Base-by-base conservation (phyloP, 306 rosid genomes). In the Lathyrus aphaca region DNA sequence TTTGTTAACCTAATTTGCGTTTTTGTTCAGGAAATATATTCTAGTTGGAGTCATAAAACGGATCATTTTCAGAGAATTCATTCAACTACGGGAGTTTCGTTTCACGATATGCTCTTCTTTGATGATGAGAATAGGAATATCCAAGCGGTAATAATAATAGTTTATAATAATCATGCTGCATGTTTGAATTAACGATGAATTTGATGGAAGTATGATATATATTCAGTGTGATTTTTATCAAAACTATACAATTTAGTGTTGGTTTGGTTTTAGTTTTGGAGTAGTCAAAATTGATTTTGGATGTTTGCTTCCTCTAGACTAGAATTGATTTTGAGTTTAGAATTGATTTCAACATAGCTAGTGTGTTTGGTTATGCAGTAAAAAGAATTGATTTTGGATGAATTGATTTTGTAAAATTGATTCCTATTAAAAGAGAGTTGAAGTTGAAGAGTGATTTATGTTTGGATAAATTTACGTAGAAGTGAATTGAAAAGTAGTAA, bases 51-150 rank as follows among this genome's bases (percentile, higher is more conserved):
- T 0, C 88, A 90, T 78, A 93, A 93, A 78, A 93, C 94, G 0
- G 90, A 90, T 51, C 98, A 93, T 78, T 90, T 93, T 69, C 94
- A 86, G 78, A 87, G 74, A 68, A 93, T 87, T 81, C 97, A 81
- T 82, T 82, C 92, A 0, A 81, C 76, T 58, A 90, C 95, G 9
- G 81, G 82, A 57, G 80, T 87, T 19, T 87, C 97, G 32, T 88
- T 79, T 48, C 78, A 68, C 68, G 81, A 89, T 17, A 90, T 94
- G 96, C 94, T 88, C 56, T 90, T 94, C 69, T 90, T 86, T 68
- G 95, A 94, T 55, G 96, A 94, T 15, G 96, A 88, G 82, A 78
- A 88, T 68, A 78, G 94, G 78, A 90, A 88, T 69, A 86, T 90
- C 59, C 88, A 85, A 84, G 76, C 86, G 74, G 96, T 93, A 88